Evolutionary conservation across 1,139 yeast species (phyloP), one percentile per base, ranked within the genome.

Genomic region (Nadsonia commutata): DNA sequence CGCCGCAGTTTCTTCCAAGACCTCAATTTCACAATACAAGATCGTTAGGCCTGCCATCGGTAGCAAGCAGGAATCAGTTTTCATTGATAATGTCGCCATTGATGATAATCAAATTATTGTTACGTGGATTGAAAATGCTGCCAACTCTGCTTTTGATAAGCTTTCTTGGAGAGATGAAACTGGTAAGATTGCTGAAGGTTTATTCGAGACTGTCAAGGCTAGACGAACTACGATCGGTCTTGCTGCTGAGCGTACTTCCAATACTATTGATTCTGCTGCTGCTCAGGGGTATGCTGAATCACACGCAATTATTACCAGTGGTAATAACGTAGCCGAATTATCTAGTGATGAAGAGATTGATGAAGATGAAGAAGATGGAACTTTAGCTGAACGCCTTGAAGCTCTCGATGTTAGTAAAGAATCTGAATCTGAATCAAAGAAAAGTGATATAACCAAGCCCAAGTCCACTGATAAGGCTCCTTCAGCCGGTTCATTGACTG

Each of bases 71-170:
- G 53, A 66, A 46, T 56, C 65, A 9, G 58, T 68, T 31, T 51
- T 56, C 6, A 62, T 78, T 40, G 64, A 77, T 39, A 65, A 65
- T 44, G 60, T 74, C 1, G 56, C 65, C 2, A 58, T 67, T 18
- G 57, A 70, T 8, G 63, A 64, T 19, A 62, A 64, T 40, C 68
- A 61, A 16, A 49, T 84, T 21, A 60, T 67, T 17, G 58, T 78
- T 22, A 63, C 78, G 1, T 86, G 95, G 94, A 63, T 80, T 42
- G 94, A 85, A 58, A 76, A 73, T 49, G 80, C 81, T 7, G 68
- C 71, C 18, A 63, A 75, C 16, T 80, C 90, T 16, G 71, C 70
- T 43, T 80, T 82, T 56, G 88, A 81, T 45, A 64, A 70, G 3
- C 51, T 78, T 20, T 63, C 64, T 45, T 78, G 88, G 81, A 69